Percentiles rank a stretch among this genome's conserved stretches.
These are phyloP conservation scores for Hamamelis virginiana DNA, from an alignment of 164 flowering plant species.

Conservation along the genomic window DNA sequence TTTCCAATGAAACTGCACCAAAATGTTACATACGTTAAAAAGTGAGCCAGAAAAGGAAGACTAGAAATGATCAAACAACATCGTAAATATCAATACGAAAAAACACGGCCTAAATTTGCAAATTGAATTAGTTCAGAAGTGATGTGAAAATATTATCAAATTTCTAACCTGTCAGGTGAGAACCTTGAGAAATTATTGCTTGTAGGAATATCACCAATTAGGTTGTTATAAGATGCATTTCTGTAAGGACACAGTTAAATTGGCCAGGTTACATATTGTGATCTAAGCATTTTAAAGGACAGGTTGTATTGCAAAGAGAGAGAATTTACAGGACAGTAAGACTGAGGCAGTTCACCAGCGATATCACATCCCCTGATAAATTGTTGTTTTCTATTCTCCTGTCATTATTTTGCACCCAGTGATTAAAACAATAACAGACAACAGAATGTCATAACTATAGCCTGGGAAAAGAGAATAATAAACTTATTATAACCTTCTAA, in stretches of 20 bases:
- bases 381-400: conserved; percentile 78
- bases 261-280: neutral
- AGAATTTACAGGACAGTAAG: conserved; percentile 66
- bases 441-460: neutral
- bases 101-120: neutral
- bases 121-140: neutral
- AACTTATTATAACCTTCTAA: too few species aligned
- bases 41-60: neutral
- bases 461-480: too few species aligned
- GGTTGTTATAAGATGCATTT: conserved; percentile 84
- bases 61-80: neutral
- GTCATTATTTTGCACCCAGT: conserved; percentile 16
- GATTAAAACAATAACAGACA: neutral
- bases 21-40: neutral
- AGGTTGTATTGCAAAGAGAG: neutral
- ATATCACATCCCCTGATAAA: conserved; percentile 60
- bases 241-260: conserved; percentile 35
- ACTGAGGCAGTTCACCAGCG: conserved; percentile 66
- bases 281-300: neutral
- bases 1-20: conserved; percentile 75
- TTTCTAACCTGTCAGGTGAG: conserved; percentile 61
- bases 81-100: neutral
- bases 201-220: conserved; percentile 71
- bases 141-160: neutral
- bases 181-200: conserved; percentile 88